Percentiles rank a stretch among this genome's conserved stretches.
These are phyloP conservation scores for Coniferiporia weirii DNA, from an alignment of 1,284 basidiomycete genomes.

Conservation along the genomic window DNA sequence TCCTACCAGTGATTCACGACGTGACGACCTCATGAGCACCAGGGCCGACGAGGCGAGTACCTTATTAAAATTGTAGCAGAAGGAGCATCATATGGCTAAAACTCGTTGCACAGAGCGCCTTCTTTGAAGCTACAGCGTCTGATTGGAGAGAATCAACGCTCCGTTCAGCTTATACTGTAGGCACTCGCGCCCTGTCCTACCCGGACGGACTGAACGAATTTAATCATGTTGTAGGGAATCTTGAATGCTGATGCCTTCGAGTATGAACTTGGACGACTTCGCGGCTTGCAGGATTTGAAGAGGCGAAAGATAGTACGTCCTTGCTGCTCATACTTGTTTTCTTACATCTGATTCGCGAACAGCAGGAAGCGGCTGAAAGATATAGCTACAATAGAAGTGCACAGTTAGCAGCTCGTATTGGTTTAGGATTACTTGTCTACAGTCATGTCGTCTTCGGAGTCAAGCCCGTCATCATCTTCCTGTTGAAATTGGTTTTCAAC, in stretches of 20 bases:
- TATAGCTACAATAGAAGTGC: background rate
- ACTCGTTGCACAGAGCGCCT: background rate
- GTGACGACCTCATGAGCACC: constrained; percentile 11
- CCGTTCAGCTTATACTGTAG: background rate
- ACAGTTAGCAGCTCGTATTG: background rate
- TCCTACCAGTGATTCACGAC: no score
- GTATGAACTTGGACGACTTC: constrained; percentile 5
- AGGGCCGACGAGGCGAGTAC: constrained; percentile 17
- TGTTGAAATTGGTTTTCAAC: background rate
- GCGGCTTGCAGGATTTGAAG: constrained; percentile 4
- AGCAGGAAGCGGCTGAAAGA: background rate
- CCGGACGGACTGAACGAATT: background rate
- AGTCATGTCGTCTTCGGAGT: background rate
- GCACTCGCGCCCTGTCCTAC: background rate
- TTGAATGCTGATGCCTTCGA: constrained; percentile 4
- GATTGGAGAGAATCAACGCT: constrained; percentile 6
- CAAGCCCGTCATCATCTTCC: background rate
- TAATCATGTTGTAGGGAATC: background rate
- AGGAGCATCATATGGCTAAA: background rate
- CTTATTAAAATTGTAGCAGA: no score
- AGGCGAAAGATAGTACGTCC: background rate
- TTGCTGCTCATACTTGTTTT: background rate
- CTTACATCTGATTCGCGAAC: background rate
- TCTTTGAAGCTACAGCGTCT: background rate
- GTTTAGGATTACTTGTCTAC: background rate